A percentile compares a stretch with the other conserved stretches of the same genome.
Evolutionary conservation across 148 eudicot species (phyloP).

Genomic region (Persicaria maculosa): DNA sequence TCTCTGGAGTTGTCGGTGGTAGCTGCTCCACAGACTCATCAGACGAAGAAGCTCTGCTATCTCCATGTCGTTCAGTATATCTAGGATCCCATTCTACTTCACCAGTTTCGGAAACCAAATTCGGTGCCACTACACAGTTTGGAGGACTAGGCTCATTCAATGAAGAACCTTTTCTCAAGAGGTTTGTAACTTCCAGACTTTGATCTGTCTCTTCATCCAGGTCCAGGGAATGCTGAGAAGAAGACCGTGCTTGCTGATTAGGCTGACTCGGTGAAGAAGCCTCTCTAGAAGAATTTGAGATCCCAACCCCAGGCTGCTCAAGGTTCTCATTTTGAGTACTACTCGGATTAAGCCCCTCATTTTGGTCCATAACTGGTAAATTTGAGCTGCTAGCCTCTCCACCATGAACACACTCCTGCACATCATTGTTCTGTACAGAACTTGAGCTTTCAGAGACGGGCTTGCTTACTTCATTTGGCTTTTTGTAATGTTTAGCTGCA

Average conservation of each 20-base stretch:
- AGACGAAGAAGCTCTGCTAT: constrained; percentile 1
- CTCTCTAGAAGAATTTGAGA: constrained; percentile 13
- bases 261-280: constrained; percentile 13
- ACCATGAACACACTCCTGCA: constrained; percentile 13
- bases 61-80: constrained; percentile 8
- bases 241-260: not conserved
- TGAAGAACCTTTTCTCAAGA: constrained; percentile 14
- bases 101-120: constrained; percentile 16
- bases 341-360: not conserved
- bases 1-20: not conserved
- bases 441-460: constrained; percentile 3
- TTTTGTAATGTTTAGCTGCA: constrained; percentile 55
- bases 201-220: not conserved
- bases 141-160: constrained; percentile 18
- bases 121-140: constrained; percentile 16
- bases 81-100: constrained; percentile 18
- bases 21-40: constrained; percentile 2
- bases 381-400: constrained; percentile 30
- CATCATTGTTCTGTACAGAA: not conserved
- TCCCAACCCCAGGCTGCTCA: constrained; percentile 22
- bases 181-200: not conserved
- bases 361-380: not conserved
- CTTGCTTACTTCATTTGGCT: constrained; percentile 13
- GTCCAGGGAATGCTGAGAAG: constrained; percentile 4
- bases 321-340: constrained; percentile 5